Evolutionary conservation across 2,329 filamentous ascomycete genomes (phyloP).

Genomic region (Coniochaeta prunicola): DNA sequence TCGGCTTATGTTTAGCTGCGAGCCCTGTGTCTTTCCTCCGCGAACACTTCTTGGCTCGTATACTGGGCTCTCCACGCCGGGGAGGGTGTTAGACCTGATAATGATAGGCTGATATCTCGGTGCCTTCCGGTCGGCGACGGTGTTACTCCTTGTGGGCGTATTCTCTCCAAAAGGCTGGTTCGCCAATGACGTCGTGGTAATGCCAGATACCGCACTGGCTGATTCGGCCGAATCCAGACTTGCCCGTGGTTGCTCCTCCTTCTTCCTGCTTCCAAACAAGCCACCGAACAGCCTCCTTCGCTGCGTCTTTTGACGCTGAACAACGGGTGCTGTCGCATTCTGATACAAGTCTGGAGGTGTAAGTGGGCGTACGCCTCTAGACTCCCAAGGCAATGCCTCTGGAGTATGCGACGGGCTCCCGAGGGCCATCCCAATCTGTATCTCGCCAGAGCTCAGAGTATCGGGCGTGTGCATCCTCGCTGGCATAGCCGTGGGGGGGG

Average conservation of each 20-base stretch:
- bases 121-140: constrained; percentile 19
- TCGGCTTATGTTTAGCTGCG: background rate
- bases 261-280: constrained; percentile 39
- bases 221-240: constrained; percentile 11
- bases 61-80: constrained; percentile 14
- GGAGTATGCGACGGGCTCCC: constrained; percentile 56
- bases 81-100: constrained; percentile 34
- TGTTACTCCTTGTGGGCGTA: constrained; percentile 27
- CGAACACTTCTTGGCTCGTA: background rate
- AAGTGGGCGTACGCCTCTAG: constrained; percentile 3
- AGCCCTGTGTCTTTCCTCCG: background rate
- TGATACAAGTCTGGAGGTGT: constrained; percentile 9
- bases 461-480: constrained; percentile 35
- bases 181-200: constrained; percentile 6
- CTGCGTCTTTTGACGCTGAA: constrained; percentile 40
- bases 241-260: constrained; percentile 18
- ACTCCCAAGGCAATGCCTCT: constrained; percentile 13
- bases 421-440: constrained; percentile 65
- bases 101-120: constrained; percentile 36
- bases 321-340: constrained; percentile 13
- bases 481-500: constrained; percentile 22
- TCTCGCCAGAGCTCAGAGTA: constrained; percentile 33
- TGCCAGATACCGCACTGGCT: constrained; percentile 8
- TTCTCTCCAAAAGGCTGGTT: constrained; percentile 5
- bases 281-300: constrained; percentile 53